Conservation (phyloP, 2,329 filamentous ascomycete genomes). For the Escovopsis weberi region DNA sequence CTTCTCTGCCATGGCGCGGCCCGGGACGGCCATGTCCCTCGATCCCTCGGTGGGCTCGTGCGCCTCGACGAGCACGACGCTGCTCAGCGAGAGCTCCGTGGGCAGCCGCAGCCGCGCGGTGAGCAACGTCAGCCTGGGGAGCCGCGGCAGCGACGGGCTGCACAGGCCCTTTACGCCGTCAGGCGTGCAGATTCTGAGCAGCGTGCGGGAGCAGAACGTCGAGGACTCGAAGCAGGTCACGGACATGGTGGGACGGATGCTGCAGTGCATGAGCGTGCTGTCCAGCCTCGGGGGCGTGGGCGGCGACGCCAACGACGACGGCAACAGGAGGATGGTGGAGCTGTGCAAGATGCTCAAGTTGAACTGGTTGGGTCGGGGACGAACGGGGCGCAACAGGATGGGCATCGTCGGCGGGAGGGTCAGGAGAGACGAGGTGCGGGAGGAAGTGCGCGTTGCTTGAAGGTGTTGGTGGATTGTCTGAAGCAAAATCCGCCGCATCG, state of each 20-base stretch:
- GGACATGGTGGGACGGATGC: constrained; percentile 86
- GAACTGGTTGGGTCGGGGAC: constrained; percentile 86
- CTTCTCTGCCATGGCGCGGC: constrained; percentile 34
- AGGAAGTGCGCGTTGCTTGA: constrained; percentile 26
- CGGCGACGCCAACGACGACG: constrained; percentile 48
- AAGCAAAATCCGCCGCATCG: too few relatives aligned
- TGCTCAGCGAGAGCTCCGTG: constrained; percentile 51
- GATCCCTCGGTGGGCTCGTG: constrained; percentile 65
- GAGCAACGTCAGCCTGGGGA: constrained; percentile 63
- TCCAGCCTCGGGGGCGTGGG: constrained; percentile 53
- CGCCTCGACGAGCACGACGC: constrained; percentile 64
- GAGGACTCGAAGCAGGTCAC: constrained; percentile 69
- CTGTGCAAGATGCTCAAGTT: constrained; percentile 80
- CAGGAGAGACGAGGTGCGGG: constrained; percentile 27
- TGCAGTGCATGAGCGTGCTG: constrained; percentile 89
- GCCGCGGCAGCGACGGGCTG: constrained; percentile 27
- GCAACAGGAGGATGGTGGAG: constrained; percentile 66
- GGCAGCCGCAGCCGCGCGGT: constrained; percentile 63
- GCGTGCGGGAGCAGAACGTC: constrained; percentile 42
- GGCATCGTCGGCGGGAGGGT: constrained; percentile 68
- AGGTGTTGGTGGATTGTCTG: too few relatives aligned
- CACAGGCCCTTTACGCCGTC: constrained; percentile 38
- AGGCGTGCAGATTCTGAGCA: constrained; percentile 22
- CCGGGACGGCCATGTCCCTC: constrained; percentile 60
- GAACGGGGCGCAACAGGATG: constrained; percentile 76